Evolutionary conservation across 2,329 filamentous ascomycete genomes (phyloP).

Genomic region (Herpotrichia juniperi): DNA sequence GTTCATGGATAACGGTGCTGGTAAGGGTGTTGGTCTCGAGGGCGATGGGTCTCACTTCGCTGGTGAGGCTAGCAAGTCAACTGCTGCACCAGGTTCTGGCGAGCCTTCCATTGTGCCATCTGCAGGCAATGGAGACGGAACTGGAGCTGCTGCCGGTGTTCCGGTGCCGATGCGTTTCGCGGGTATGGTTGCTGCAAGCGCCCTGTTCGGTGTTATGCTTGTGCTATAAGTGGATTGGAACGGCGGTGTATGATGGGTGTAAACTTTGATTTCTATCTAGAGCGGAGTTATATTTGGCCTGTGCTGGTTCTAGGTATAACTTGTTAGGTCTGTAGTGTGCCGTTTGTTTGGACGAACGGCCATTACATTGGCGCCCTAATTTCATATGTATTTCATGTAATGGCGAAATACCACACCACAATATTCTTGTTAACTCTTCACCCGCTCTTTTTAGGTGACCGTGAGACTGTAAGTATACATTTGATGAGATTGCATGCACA

Average conservation of each 20-base stretch:
- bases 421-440: not conserved
- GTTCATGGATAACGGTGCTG: conserved; percentile 64
- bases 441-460: conserved; percentile 27
- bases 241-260: not conserved
- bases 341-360: not conserved
- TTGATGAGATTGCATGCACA: no score
- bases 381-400: not conserved
- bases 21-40: conserved; percentile 60
- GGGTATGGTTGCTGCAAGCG: conserved; percentile 36
- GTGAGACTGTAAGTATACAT: no score
- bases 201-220: conserved; percentile 38
- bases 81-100: conserved; percentile 37
- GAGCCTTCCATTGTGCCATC: conserved; percentile 29
- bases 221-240: conserved; percentile 28
- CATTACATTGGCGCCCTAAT: not conserved
- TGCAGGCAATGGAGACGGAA: conserved; percentile 11
- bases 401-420: not conserved
- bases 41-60: conserved; percentile 52
- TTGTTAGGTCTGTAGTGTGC: not conserved
- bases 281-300: conserved; percentile 5
- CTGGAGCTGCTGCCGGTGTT: conserved; percentile 27
- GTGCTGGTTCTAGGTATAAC: conserved; percentile 9
- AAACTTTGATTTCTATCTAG: not conserved
- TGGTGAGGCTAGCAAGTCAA: conserved; percentile 33
- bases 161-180: conserved; percentile 37